Percentiles rank a stretch among this genome's conserved stretches.
Conservation (phyloP, 805 yeast genomes). For the Saturnispora zaruensis region DNA sequence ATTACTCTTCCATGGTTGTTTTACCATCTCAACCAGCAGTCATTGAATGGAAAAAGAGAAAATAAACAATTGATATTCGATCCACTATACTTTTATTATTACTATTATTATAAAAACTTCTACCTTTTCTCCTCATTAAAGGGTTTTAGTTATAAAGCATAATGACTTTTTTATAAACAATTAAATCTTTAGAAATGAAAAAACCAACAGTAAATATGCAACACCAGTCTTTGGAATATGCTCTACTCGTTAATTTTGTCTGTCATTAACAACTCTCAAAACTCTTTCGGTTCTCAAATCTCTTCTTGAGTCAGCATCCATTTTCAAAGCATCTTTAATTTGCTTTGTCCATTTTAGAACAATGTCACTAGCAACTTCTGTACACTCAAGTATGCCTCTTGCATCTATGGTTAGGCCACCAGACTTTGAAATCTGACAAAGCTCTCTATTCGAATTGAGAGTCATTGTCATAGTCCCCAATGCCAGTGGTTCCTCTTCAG, state of each 20-base stretch:
- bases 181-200: not conserved
- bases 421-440: conserved; percentile 82
- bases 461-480: conserved; percentile 81
- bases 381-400: conserved; percentile 53
- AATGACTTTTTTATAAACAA: conserved; percentile 1
- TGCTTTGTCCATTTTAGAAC: conserved; percentile 58
- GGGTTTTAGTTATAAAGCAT: not conserved
- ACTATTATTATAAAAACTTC: not conserved
- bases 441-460: conserved; percentile 79
- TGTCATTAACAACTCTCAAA: conserved; percentile 27
- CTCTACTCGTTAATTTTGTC: conserved; percentile 11
- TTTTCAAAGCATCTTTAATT: conserved; percentile 47
- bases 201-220: not conserved
- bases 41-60: conserved; percentile 64
- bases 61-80: not conserved
- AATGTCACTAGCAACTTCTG: conserved; percentile 52
- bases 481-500: conserved; percentile 66
- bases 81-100: not conserved
- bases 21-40: conserved; percentile 74
- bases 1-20: conserved; percentile 87
- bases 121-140: not conserved
- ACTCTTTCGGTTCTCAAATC: conserved; percentile 20
- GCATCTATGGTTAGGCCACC: conserved; percentile 88
- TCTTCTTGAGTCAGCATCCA: conserved; percentile 35
- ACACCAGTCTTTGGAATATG: not conserved